phyloP scores from a whole-genome alignment of 331 rosid genomes.

The Acacia pycnantha region DNA sequence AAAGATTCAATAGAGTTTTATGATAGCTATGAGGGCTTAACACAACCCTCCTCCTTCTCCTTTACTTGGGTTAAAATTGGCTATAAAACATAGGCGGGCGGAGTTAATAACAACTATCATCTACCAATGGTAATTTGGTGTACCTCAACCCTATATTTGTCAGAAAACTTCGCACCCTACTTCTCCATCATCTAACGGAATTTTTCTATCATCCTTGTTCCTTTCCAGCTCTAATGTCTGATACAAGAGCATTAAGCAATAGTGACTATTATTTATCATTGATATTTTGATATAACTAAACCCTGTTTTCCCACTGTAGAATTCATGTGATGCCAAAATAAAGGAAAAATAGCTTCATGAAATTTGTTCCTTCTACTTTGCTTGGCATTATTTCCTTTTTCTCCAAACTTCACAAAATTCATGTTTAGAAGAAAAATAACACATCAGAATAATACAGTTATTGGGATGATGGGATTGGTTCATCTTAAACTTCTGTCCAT shows the following conservation, averaged over 20 bases:
- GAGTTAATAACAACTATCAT: background rate
- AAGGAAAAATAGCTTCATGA: background rate
- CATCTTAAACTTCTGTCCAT: background rate
- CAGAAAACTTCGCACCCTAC: background rate
- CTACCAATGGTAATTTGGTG: background rate
- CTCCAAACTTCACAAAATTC: background rate
- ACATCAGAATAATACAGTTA: background rate
- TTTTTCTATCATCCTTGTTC: background rate
- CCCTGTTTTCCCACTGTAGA: background rate
- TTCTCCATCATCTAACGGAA: background rate
- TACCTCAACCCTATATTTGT: background rate
- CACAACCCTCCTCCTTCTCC: background rate
- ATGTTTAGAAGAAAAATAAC: background rate
- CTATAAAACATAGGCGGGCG: too few relatives aligned
- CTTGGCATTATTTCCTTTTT: background rate
- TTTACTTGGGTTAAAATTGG: too few relatives aligned
- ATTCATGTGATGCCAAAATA: background rate
- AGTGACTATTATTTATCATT: background rate
- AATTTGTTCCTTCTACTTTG: background rate
- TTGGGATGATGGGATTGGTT: background rate
- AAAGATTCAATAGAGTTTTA: background rate
- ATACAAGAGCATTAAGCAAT: constrained; percentile 16
- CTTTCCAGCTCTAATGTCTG: background rate
- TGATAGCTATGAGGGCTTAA: background rate
- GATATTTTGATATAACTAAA: background rate